Base-by-base conservation (phyloP, 108 stramenopile species). In the Cylindrotheca fusiformis region DNA sequence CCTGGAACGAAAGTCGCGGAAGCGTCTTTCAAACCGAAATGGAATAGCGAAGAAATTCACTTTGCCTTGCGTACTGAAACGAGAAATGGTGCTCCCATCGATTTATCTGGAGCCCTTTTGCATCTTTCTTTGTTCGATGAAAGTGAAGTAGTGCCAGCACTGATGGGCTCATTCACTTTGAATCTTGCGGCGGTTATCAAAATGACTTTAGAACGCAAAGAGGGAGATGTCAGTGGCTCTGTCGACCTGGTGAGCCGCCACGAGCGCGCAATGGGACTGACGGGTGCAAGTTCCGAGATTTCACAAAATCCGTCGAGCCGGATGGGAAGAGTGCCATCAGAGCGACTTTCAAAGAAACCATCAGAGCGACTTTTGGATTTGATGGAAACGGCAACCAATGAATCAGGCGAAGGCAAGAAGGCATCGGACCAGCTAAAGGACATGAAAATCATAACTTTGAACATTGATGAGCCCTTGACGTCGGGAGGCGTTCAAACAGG, bases 11-110 rank as follows among this genome's bases (percentile, higher is more conserved):
- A 49, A 17, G 21, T 48, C 26, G 3, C 57, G 1, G 28, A 58
- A 52, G 63, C 62, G 25, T 59, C 55, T 26, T 59, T 57, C 44
- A 52, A 47, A 20, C 80, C 51, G 10, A 65, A 22, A 59, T 72
- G 75, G 71, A 65, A 59, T 48, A 52, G 74, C 10, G 79, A 80
- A 32, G 62, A 62, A 24, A 27, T 81, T 12, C 71, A 81, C 49
- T 73, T 66, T 31, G 45, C 57, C 1, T 32, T 81, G 0, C 53
- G 63, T 28, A 76, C 71, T 23, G 64, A 76, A 14, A 30, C 52
- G 1, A 41, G 14, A 14, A 50, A 61, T 24, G 75, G 75, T 18
- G 27, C 28, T 32, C 68, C 75, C 1, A 56, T 81, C 4, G 71
- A 74, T 25, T 51, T 76, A 26, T 57, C 75, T 0, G 80, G 75